Base-by-base conservation (phyloP, 2,329 filamentous ascomycete species). In the Arachnomyces sp. region DNA sequence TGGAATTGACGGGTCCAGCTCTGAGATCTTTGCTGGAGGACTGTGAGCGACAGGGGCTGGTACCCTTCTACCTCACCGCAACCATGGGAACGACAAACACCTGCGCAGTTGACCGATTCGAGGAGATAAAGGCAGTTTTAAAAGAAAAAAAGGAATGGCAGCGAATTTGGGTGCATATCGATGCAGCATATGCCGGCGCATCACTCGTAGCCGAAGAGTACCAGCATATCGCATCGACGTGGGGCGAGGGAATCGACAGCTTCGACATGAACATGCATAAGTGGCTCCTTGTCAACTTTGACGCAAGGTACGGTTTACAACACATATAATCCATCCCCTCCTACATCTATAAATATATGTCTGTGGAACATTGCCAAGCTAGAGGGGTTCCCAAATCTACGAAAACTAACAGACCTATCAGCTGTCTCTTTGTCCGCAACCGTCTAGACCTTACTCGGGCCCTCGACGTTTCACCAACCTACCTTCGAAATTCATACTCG, bases 221-320 rank as follows among this genome's bases (percentile, higher is more conserved):
- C 63, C 83, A 87, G 47, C 72, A 81, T 49, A 72, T 87, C 36
- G 71, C 80, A 1, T 56, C 68, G 15, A 66, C 77, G 7, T 72
- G 90, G 37, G 57, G 57, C 0, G 66, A 71, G 1, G 65, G 71
- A 15, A 88, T 94, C 58, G 84, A 94, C 68, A 88, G 82, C 48
- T 94, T 94, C 73, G 82, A 94, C 64, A 79, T 90, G 69, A 96
- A 95, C 70, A 84, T 94, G 76, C 89, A 95, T 73, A 96, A 96
- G 69, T 95, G 90, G 90, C 73, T 95, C 35, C 78, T 95, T 13
- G 88, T 87, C 42, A 94, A 94, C 64, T 95, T 95, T 55, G 90
- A 96, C 55, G 76, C 76, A 3, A 68, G 65, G 65, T 68, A 54
- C 20, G 49, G n/a, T n/a, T n/a, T n/a, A n/a, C n/a, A n/a, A n/a